Evolutionary conservation across 2,329 filamentous ascomycete genomes (phyloP), one percentile per base, ranked within the genome.

Genomic region (Arthrobotrys entomopaga): DNA sequence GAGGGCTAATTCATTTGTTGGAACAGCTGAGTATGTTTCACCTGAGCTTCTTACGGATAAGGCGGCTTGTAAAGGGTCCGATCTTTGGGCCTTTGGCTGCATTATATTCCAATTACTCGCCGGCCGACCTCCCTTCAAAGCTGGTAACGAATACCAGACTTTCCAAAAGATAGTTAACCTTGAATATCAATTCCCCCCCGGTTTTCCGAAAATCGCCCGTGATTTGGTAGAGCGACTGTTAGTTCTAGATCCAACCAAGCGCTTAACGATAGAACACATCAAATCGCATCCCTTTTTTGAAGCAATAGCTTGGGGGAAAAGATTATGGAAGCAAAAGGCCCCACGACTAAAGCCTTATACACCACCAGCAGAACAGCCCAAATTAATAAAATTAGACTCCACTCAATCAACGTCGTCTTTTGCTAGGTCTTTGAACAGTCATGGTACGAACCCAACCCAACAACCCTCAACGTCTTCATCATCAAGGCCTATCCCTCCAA

Each of bases 121-220:
- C n/a, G 95, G 95, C n/a, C 86, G 95, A 73, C 95, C 95, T 4
- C 95, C 95, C 0, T 99, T 99, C 84, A 99, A 99, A 81, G 95
- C 91, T 46, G 91, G 87, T 13, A 97, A 96, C 78, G 95, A 99
- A 81, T 99, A 98, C 79, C 86, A 95, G 80, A 99, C 95, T 0
- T 99, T 99, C 80, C 95, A 99, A 81, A 99, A 98, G 82, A 99
- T 99, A 80, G 92, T 99, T 61, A 90, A 87, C 34, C 85, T 99
- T 49, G 94, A 99, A 64, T 99, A 98, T 80, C 90, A 94, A 52
- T 99, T 98, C 77, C 95, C 95, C 0, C 83, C 87, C 26, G 93
- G 92, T 0, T 99, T 99, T 78, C 95, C 95, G 1, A 84, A 89
- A 3, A 87, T 92, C 1, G 95, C 95, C 19, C 89, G 89, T 73